Evolutionary conservation across 1,284 basidiomycete species (phyloP), one percentile per base, ranked within the genome.

Genomic region (Apiotrichum gamsii): DNA sequence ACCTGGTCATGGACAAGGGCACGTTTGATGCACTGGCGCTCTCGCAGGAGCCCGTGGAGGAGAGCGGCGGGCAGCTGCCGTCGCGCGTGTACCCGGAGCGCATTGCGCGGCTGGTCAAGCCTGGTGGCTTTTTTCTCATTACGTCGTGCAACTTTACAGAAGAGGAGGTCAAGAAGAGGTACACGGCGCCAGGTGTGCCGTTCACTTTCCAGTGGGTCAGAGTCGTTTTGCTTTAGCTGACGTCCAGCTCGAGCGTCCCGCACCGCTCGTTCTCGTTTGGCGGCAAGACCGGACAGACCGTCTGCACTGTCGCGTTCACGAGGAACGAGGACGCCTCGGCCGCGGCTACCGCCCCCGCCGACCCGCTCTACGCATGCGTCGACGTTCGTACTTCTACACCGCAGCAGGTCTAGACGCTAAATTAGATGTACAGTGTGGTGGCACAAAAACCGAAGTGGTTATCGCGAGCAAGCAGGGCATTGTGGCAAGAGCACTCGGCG

Each of bases 71-170:
- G 14, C 60, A 56, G 31, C 49, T 69, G 35, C 70, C 71, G 3
- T 65, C 62, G 34, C 48, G 58, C 10, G 62, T 72, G 11, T 73
- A 73, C 42, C 71, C 71, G 15, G 69, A 71, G 38, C 56, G 57
- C 29, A 53, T 71, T 8, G 57, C 63, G 1, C 56, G 52, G 43
- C 51, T 73, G 20, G 69, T 73, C 20, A 60, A 56, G 32, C 42
- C 54, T 1, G 67, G 64, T 18, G 71, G 70, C 6, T 71, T 57
- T 58, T 72, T 73, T 53, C 61, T 73, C 44, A 73, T 73, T 45
- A 73, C 71, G n/a, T 70, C 69, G 43, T 73, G 71, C 51, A 73
- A 73, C 51, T 73, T 73, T 36, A 73, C 71, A 1, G 71, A 72
- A 45, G 65, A 70, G 45, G 71, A 73, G 56, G 60, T 70, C 43